Conservation (phyloP, 140 eudicot genomes). For the Anethum foeniculum region DNA sequence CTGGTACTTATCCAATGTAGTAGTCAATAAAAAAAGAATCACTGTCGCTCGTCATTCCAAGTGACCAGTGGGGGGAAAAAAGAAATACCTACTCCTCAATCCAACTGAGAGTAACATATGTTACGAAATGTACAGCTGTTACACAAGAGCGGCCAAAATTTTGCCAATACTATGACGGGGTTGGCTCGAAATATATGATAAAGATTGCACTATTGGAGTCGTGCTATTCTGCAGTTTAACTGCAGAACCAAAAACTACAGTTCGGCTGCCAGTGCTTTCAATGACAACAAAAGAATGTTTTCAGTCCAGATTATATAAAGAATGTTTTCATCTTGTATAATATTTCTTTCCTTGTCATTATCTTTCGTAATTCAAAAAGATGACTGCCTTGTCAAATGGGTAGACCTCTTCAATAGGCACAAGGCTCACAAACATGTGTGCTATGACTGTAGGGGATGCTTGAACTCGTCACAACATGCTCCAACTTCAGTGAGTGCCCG, state of each 20-base stretch:
- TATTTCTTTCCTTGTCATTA: background rate
- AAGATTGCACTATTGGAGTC: background rate
- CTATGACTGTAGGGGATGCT: conserved; percentile 42
- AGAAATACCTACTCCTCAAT: background rate
- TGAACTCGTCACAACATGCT: conserved; percentile 72
- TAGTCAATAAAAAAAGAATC: background rate
- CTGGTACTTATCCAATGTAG: background rate
- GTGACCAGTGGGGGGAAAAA: background rate
- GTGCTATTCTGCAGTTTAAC: conserved; percentile 6
- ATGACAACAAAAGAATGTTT: conserved; percentile 19
- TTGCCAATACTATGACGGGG: conserved; percentile 3
- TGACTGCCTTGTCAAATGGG: conserved; percentile 5
- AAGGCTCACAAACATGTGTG: conserved; percentile 13
- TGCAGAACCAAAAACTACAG: background rate
- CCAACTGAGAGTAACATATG: background rate
- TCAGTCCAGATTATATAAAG: conserved; percentile 12
- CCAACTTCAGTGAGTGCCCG: conserved; percentile 57
- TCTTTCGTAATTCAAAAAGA: background rate
- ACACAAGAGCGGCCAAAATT: background rate
- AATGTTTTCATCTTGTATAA: background rate
- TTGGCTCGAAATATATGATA: background rate
- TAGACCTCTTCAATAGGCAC: conserved; percentile 9
- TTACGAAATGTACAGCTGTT: background rate
- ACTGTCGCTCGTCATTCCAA: background rate
- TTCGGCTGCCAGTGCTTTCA: conserved; percentile 14